Evolutionary conservation across 164 flowering plant genomes (phyloP), one percentile per base, ranked within the genome.

Genomic region (Aristolochia californica): DNA sequence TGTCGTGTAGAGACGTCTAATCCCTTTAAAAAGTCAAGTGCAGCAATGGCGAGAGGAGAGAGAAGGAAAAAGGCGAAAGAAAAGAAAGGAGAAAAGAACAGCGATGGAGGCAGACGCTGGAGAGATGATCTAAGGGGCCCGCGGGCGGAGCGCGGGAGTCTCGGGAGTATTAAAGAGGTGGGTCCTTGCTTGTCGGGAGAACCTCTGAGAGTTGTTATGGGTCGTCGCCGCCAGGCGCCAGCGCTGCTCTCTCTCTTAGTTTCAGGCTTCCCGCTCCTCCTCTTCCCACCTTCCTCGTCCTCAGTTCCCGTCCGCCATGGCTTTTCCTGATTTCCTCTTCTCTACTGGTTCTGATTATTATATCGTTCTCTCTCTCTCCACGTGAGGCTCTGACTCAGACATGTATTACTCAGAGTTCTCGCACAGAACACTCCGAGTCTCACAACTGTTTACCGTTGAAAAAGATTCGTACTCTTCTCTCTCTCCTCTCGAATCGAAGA

Each of bases 1-100:
- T 52, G 55, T 52, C 55, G 55, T 20, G 55, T 20, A 52, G 28
- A 52, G 30, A 52, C 55, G 55, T 52, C 55, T 25, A 52, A 52
- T 52, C 55, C 14, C 55, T 52, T 52, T 52, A 52, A 23, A 52
- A 52, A 52, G 54, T 1, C 22, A 25, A 14, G 16, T 24, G 5
- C 12, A 20, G 15, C 20, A 47, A 20, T 12, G 49, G 20, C n/a
- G 20, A 12, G 8, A 47, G 49, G 20, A 20, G 18, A 5, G 20
- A 8, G 15, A n/a, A 47, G 49, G n/a, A 47, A n/a, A 5, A n/a
- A 47, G 49, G 20, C 12, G 20, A 12, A 1, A 47, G 49, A 16
- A 20, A 12, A 5, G 20, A 17, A 16, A n/a, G 15, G 49, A 16
- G 20, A 20, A 1, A 2, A 47, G 49, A 47, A 16, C 8, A 16